Percentiles rank a stretch among this genome's conserved stretches.
These are phyloP conservation scores for Mycoemilia scoparia DNA, from an alignment of 192 early-diverging fungal species.

Conservation along the genomic window DNA sequence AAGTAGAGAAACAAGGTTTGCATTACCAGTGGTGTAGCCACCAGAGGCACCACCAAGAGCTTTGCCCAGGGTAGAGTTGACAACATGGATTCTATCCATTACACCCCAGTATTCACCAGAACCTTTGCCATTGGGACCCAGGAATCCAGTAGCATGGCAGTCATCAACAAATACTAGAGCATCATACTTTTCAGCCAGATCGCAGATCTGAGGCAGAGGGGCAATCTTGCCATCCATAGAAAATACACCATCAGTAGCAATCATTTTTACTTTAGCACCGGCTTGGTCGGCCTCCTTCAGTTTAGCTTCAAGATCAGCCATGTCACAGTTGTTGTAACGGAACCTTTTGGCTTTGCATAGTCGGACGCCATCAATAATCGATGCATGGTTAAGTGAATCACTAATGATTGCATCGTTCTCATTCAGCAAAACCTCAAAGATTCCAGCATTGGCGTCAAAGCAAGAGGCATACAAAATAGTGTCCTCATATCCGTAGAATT, in stretches of 20 bases:
- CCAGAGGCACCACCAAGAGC: constrained; percentile 36
- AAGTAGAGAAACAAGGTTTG: constrained; percentile 23
- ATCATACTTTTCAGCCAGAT: constrained; percentile 48
- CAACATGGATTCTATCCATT: constrained; percentile 30
- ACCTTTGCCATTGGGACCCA: constrained; percentile 46
- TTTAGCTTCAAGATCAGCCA: constrained; percentile 41
- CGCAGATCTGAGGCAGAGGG: constrained; percentile 40
- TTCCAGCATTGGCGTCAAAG: constrained; percentile 51
- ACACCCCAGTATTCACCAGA: constrained; percentile 47
- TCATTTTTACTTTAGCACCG: constrained; percentile 36
- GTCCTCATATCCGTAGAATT: constrained; percentile 38
- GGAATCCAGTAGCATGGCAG: constrained; percentile 46
- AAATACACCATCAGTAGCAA: constrained; percentile 55
- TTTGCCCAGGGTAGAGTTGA: constrained; percentile 42
- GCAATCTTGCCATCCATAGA: constrained; percentile 48
- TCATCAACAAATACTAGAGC: constrained; percentile 59
- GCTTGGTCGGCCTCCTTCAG: constrained; percentile 30
- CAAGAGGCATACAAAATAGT: constrained; percentile 51
- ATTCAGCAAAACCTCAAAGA: constrained; percentile 42
- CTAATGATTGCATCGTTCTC: constrained; percentile 37
- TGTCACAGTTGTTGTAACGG: constrained; percentile 51
- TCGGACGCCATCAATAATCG: constrained; percentile 52
- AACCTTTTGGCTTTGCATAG: constrained; percentile 46
- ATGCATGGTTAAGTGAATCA: constrained; percentile 38
- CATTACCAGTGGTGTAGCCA: constrained; percentile 26